phyloP scores from a whole-genome alignment of 306 rosid species.

The Malus sylvestris region DNA sequence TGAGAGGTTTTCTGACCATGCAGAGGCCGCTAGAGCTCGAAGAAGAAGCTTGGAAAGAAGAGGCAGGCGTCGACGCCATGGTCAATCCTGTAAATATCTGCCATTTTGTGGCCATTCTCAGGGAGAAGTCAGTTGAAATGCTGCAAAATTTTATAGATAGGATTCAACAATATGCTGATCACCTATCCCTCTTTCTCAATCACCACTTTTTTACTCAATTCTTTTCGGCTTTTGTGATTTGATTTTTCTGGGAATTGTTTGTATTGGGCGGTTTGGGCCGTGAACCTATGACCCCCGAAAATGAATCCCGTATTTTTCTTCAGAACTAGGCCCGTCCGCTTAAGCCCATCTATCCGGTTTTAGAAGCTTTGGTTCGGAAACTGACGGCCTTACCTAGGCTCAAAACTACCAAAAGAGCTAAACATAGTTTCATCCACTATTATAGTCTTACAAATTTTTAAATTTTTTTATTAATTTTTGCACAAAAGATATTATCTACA shows the following conservation, averaged over 20 bases:
- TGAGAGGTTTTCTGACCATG: conserved; percentile 43
- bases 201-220: not conserved
- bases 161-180: conserved; percentile 1
- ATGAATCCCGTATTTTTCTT: not conserved
- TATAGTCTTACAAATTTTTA: no score
- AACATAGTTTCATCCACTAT: no score
- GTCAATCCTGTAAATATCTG: conserved; percentile 55
- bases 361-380: no score
- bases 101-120: conserved; percentile 56
- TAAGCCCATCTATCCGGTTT: not conserved
- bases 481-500: no score
- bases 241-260: not conserved
- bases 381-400: no score
- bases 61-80: conserved; percentile 33
- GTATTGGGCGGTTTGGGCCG: not conserved
- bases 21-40: conserved; percentile 31
- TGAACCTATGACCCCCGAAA: not conserved
- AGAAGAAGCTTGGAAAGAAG: conserved; percentile 42
- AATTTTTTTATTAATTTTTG: no score
- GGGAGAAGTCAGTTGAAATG: conserved; percentile 7
- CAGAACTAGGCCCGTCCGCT: not conserved
- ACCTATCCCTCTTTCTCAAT: not conserved
- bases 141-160: conserved; percentile 2
- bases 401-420: no score
- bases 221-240: not conserved